Evolutionary conservation across 129 eudicot genomes (phyloP), one percentile per base, ranked within the genome.

Genomic region (sunflower (Helianthus annuus)): DNA sequence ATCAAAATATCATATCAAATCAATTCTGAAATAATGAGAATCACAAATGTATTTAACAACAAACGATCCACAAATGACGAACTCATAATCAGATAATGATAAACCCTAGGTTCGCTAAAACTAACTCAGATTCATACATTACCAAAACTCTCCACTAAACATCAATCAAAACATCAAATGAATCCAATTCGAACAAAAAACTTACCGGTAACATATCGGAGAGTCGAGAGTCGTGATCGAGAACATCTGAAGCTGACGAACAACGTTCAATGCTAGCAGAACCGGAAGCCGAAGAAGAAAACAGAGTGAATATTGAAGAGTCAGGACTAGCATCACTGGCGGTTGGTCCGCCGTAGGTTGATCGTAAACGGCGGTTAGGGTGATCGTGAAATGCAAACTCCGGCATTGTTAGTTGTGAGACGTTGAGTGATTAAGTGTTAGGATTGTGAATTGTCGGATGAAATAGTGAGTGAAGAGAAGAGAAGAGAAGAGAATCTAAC

Each of bases 241-340:
- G 84, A 1, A 72, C 79, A 64, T 88, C 91, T 42, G 97, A 86
- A 27, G 89, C 79, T 62, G 88, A 89, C n/a, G 97, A 92, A 83
- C 91, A 84, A 42, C 94, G 87, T 29, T 89, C 97, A 16, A 86
- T 89, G 59, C 94, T 86, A 14, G 76, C 88, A 29, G 96, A 89
- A 75, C 87, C 92, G 22, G 97, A 91, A 72, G 96, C 83, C 38
- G 91, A 89, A 59, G 97, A 85, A n/a, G 97, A 91, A 66, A 88
- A 86, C 62, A 86, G 82, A 56, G 79, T 88, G 81, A 85, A 75
- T 38, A 87, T 83, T 10, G 80, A 83, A 10, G 92, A 86, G 70
- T 91, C 92, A 61, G 92, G 92, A 70, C 90, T 80, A 10, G 73
- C 36, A 32, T 32, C 36, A 1, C 36, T 64, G 13, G 77, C 48